Conservation (phyloP, 257 asterid species). For the Rubia yunnanensis region DNA sequence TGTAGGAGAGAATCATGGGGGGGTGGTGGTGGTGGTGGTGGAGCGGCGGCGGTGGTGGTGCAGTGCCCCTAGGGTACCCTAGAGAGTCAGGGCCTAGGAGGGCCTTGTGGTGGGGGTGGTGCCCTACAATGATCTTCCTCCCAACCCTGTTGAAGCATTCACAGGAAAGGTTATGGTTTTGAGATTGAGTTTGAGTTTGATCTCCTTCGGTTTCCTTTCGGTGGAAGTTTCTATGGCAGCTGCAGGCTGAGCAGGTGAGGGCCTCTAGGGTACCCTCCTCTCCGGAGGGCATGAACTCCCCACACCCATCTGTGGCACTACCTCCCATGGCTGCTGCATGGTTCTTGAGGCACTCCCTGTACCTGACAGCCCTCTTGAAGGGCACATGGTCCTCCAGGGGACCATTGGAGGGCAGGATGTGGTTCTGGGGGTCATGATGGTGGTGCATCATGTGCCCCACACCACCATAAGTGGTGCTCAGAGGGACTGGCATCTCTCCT, state of each 20-base stretch:
- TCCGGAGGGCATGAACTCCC: conserved; percentile 92
- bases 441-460: conserved; percentile 47
- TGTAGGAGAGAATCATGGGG: conserved; percentile 63
- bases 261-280: conserved; percentile 73
- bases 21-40: conserved; percentile 32
- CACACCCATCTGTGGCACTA: conserved; percentile 85
- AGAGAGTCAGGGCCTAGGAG: conserved; percentile 22
- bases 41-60: conserved; percentile 23
- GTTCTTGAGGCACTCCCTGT: conserved; percentile 79
- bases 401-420: conserved; percentile 27
- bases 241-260: conserved; percentile 80
- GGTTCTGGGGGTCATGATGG: conserved; percentile 17
- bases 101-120: conserved; percentile 29
- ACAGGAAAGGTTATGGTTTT: conserved; percentile 24
- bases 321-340: conserved; percentile 96
- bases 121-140: conserved; percentile 41
- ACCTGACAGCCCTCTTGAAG: conserved; percentile 42
- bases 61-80: conserved; percentile 23
- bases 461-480: conserved; percentile 53
- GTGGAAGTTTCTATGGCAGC: conserved; percentile 86
- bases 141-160: conserved; percentile 30
- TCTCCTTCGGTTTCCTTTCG: conserved; percentile 69
- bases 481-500: conserved; percentile 78
- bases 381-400: conserved; percentile 25
- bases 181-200: too few relatives aligned